Evolutionary conservation across 345 rosid genomes (phyloP).

Genomic region (Lumnitzera racemosa): DNA sequence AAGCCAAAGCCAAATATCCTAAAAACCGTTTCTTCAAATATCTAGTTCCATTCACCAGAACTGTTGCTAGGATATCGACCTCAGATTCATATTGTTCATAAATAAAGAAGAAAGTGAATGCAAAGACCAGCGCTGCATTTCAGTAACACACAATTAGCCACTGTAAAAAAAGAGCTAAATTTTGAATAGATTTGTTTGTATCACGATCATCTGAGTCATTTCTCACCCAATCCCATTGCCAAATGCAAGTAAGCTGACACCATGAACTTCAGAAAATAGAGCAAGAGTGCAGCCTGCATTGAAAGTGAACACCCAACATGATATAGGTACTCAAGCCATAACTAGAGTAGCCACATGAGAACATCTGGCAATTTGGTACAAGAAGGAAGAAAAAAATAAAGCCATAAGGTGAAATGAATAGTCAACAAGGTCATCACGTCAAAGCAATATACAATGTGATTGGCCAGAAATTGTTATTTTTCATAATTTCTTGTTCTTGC

Average conservation of each 20-base stretch:
- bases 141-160: constrained; percentile 11
- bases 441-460: no score
- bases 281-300: constrained; percentile 35
- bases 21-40: constrained; percentile 20
- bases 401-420: no score
- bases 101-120: constrained; percentile 68
- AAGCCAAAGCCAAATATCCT: constrained; percentile 25
- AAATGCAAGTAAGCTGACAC: constrained; percentile 29
- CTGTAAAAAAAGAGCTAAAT: background rate
- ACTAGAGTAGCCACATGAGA: background rate
- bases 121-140: constrained; percentile 54
- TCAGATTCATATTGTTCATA: constrained; percentile 79
- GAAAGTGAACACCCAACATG: background rate
- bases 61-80: constrained; percentile 36
- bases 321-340: background rate
- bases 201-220: background rate
- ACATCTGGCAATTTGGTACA: background rate
- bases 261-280: constrained; percentile 38
- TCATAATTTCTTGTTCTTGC: no score
- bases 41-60: constrained; percentile 17
- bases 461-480: no score
- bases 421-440: no score
- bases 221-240: constrained; percentile 47
- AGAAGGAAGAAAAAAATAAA: background rate
- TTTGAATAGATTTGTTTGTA: background rate